Conservation (phyloP, 257 asterid genomes). For the Jaltomata sinuosa region DNA sequence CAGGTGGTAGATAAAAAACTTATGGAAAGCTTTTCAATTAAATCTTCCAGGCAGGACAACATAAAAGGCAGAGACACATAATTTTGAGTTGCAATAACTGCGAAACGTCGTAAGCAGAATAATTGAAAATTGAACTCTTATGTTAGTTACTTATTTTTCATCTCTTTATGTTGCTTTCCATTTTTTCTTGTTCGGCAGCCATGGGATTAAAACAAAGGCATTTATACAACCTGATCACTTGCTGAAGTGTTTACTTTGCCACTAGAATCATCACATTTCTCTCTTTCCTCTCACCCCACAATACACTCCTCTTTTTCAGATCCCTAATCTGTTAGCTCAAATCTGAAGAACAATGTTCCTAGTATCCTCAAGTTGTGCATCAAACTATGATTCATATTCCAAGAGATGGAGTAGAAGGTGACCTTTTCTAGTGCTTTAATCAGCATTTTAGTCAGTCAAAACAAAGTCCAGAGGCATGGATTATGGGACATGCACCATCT, state of each 20-base stretch:
- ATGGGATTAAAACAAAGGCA: neutral
- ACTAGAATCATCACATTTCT: neutral
- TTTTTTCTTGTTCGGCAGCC: neutral
- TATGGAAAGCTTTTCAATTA: neutral
- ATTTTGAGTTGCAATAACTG: neutral
- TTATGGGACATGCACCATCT: neutral
- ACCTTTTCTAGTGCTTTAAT: neutral
- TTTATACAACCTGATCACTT: neutral
- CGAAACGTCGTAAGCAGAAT: neutral
- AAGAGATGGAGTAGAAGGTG: neutral
- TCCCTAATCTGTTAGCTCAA: neutral
- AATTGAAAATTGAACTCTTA: neutral
- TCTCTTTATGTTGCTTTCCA: neutral
- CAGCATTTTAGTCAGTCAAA: neutral
- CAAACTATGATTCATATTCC: neutral
- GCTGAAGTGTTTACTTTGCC: neutral
- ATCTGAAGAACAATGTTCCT: neutral
- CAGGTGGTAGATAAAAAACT: neutral
- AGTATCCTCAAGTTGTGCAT: neutral
- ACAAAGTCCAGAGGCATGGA: neutral
- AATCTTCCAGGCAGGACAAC: neutral
- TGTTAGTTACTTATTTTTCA: neutral
- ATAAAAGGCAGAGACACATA: neutral
- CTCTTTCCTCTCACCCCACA: neutral
- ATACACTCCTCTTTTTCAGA: neutral